Evolutionary conservation across 768 basidiomycete species (phyloP).

Genomic region (Epithele typhae): DNA sequence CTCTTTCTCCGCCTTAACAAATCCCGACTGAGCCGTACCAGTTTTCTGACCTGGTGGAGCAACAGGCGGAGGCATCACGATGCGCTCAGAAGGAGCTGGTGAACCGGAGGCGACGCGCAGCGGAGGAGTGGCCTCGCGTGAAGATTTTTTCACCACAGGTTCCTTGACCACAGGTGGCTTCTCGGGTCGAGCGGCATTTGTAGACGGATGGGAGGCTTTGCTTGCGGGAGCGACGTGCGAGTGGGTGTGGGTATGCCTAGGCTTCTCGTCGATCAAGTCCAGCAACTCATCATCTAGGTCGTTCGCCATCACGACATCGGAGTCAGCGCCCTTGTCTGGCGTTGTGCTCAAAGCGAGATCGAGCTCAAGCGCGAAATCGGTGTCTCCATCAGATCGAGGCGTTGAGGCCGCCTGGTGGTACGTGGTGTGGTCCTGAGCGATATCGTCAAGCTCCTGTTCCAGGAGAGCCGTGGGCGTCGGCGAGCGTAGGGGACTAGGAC

Average conservation of each 20-base stretch:
- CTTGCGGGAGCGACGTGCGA: background rate
- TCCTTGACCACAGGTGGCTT: background rate
- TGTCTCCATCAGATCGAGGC: constrained; percentile 4
- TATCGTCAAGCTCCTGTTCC: constrained; percentile 14
- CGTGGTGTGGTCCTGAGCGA: background rate
- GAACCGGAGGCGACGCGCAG: constrained; percentile 9
- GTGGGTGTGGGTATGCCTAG: constrained; percentile 8
- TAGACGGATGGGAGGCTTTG: too few relatives aligned
- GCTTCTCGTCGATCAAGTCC: constrained; percentile 60
- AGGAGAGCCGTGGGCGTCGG: constrained; percentile 19
- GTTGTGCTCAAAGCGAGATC: constrained; percentile 26
- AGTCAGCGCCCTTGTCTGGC: background rate
- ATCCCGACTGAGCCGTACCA: too few relatives aligned
- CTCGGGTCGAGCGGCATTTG: background rate
- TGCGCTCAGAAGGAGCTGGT: constrained; percentile 34
- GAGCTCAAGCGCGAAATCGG: constrained; percentile 29
- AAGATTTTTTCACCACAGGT: background rate
- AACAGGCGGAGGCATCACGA: constrained; percentile 56
- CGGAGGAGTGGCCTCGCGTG: constrained; percentile 13
- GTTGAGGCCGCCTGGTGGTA: background rate
- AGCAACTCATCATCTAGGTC: constrained; percentile 64
- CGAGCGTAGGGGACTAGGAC: constrained; percentile 7
- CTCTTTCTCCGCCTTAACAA: too few relatives aligned
- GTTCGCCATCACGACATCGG: constrained; percentile 43
- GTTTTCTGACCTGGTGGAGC: constrained; percentile 1